Base-by-base conservation (phyloP, 805 yeast genomes). In the Metschnikowia colocasiae region DNA sequence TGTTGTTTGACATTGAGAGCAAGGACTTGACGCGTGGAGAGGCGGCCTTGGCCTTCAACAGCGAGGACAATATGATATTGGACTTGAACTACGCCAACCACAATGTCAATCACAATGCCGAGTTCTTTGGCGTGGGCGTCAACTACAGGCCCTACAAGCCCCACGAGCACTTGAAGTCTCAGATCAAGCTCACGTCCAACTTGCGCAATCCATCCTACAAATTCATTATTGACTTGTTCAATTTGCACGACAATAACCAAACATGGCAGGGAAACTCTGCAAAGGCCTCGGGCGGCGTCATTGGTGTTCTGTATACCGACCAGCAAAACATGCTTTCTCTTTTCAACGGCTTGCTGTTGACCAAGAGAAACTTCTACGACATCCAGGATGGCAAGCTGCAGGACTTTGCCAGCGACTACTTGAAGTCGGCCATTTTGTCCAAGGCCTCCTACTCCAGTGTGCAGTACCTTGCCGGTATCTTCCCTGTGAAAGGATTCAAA, bases 301-400 rank as follows among this genome's bases (percentile, higher is more conserved):
- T 78, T n/a, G 89, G 87, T 37, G 65, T 74, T 52, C 68, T 74
- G 59, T 68, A 68, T 55, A 13, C 40, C 40, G 52, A 48, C 49
- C 54, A 53, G 31, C 48, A 49, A 2, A 56, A 58, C 6, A 63
- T 65, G 5, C 53, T 76, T 42, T 45, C 59, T 22, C 33, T 59
- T 12, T 53, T 69, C 25, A 58, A 71, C 12, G 96, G 95, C 6
- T 55, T 85, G n/a, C 76, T 83, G 16, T 68, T 83, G 13, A 69
- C 75, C 2, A 78, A 79, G 59, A 73, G 94, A 53, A 74, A 80
- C 4, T 63, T 85, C 15, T 67, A 76, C 36, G 76, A 79, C 45
- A 69, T 73, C 25, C 72, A 59, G 26, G 82, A 78, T 48, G 68
- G 69, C 26, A 82, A 87, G 2, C 74, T 81, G 23, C 81, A 78